phyloP scores from a whole-genome alignment of 2,329 filamentous ascomycete genomes.

The Colletotrichum tropicale region DNA sequence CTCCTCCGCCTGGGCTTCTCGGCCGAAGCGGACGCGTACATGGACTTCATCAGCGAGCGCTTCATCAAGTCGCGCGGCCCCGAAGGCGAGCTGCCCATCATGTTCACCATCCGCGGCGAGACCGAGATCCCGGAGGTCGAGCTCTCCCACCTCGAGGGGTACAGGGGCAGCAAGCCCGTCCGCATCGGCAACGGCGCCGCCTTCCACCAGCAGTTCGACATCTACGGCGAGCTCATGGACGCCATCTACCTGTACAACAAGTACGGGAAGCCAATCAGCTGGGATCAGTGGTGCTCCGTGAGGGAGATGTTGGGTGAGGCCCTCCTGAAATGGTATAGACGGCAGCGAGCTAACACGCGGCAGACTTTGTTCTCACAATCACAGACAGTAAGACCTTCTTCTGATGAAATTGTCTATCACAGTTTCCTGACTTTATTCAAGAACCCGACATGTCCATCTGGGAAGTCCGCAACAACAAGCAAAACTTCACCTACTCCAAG shows the following conservation, averaged over 20 bases:
- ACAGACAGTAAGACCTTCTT: slow-evolving; percentile 51
- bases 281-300: slow-evolving; percentile 77
- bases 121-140: slow-evolving; percentile 76
- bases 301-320: slow-evolving; percentile 64
- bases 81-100: slow-evolving; percentile 73
- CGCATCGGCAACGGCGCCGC: slow-evolving; percentile 80
- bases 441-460: slow-evolving; percentile 83
- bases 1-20: slow-evolving; percentile 77
- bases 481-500: slow-evolving; percentile 83
- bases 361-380: slow-evolving; percentile 73
- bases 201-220: slow-evolving; percentile 78
- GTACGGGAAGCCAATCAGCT: slow-evolving; percentile 76
- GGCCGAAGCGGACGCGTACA: slow-evolving; percentile 78
- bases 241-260: slow-evolving; percentile 81
- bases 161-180: slow-evolving; percentile 72
- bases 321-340: background rate
- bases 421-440: slow-evolving; percentile 20
- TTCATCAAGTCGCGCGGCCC: slow-evolving; percentile 65
- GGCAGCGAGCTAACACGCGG: background rate
- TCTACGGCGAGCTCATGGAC: slow-evolving; percentile 81
- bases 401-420: background rate
- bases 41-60: slow-evolving; percentile 77
- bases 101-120: slow-evolving; percentile 80
- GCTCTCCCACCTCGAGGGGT: slow-evolving; percentile 73
- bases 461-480: slow-evolving; percentile 78